phyloP scores from a whole-genome alignment of 768 basidiomycete species.

The Gautieria morchelliformis region DNA sequence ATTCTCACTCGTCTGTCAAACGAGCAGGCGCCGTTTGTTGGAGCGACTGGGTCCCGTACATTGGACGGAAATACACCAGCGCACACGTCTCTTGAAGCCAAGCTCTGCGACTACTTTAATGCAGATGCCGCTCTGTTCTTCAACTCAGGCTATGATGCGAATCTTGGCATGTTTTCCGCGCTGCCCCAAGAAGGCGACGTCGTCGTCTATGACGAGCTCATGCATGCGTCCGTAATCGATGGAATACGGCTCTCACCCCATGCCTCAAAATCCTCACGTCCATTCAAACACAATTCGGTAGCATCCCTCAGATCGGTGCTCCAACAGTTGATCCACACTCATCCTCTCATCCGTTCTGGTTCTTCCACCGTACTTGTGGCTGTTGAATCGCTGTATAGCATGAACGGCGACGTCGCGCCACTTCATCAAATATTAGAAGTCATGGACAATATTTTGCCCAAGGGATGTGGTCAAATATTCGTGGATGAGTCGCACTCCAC shows the following conservation, averaged over 20 bases:
- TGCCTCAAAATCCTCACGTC: neutral
- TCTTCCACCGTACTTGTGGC: constrained; percentile 25
- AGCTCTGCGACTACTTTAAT: constrained; percentile 19
- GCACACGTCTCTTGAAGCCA: constrained; percentile 25
- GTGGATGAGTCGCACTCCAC: constrained; percentile 38
- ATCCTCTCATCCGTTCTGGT: neutral
- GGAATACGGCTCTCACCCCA: constrained; percentile 26
- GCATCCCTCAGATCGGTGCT: neutral
- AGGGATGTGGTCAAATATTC: constrained; percentile 24
- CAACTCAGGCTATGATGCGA: constrained; percentile 35
- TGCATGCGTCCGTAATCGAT: constrained; percentile 35
- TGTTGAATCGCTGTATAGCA: constrained; percentile 34
- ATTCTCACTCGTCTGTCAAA: constrained; percentile 10
- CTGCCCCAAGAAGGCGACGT: constrained; percentile 29
- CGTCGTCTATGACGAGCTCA: constrained; percentile 32
- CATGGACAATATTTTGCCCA: constrained; percentile 16
- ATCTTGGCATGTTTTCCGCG: constrained; percentile 29
- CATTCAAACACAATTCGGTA: constrained; percentile 29
- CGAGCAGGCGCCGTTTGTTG: constrained; percentile 16
- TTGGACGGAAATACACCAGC: constrained; percentile 29
- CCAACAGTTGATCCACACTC: neutral
- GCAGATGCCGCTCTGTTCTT: constrained; percentile 24
- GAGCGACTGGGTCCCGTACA: constrained; percentile 31
- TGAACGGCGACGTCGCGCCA: constrained; percentile 38
- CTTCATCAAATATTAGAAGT: constrained; percentile 22